These are phyloP conservation scores for Fusarium sp. DNA, from an alignment of 2,329 filamentous ascomycete species.

Conservation along the genomic window DNA sequence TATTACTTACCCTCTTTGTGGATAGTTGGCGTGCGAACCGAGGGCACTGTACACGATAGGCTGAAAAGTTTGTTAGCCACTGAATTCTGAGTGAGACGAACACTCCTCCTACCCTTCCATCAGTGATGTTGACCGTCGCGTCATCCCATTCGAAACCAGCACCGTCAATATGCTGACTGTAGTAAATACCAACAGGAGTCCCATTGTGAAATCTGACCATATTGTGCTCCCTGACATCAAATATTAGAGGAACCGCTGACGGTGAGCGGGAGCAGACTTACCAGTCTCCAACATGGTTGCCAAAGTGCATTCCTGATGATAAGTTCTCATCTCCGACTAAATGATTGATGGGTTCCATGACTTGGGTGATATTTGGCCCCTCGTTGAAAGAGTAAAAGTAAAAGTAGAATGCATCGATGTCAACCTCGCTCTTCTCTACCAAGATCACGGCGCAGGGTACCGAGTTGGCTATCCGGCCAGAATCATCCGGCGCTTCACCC, in stretches of 20 bases:
- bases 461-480: slow-evolving; percentile 35
- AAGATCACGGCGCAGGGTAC: slow-evolving; percentile 46
- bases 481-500: slow-evolving; percentile 38
- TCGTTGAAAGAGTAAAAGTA: slow-evolving; percentile 49
- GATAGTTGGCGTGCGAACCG: slow-evolving; percentile 50
- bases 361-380: slow-evolving; percentile 46
- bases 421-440: slow-evolving; percentile 39
- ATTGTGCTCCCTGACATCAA: slow-evolving; percentile 33
- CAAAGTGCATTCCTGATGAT: slow-evolving; percentile 40
- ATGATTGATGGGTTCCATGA: slow-evolving; percentile 42
- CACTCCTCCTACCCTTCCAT: slow-evolving; percentile 40
- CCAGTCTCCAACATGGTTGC: slow-evolving; percentile 45
- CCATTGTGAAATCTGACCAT: slow-evolving; percentile 42
- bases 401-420: slow-evolving; percentile 48
- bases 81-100: no score
- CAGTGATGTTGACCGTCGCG: slow-evolving; percentile 27
- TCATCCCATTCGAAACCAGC: slow-evolving; percentile 44
- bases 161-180: slow-evolving; percentile 43
- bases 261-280: neutral
- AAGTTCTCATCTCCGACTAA: slow-evolving; percentile 24
- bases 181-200: slow-evolving; percentile 42
- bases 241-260: neutral
- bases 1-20: slow-evolving; percentile 38
- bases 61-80: slow-evolving; percentile 24
- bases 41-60: slow-evolving; percentile 48